A percentile compares a stretch with the other conserved stretches of the same genome.
phyloP scores from a whole-genome alignment of 2,329 filamentous ascomycete genomes.

The Myriosclerotinia duriaeana region DNA sequence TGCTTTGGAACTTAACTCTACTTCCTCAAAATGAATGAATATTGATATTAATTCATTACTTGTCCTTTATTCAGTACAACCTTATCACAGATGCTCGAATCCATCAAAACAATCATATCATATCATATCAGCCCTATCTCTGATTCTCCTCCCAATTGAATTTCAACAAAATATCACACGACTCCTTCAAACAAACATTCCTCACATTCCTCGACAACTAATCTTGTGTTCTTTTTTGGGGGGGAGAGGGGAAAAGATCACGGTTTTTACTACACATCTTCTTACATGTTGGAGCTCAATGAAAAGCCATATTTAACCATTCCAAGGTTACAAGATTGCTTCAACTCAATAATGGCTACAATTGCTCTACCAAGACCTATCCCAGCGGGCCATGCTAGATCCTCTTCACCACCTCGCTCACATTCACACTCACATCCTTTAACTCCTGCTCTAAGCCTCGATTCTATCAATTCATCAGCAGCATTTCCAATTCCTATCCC shows the following conservation, averaged over 20 bases:
- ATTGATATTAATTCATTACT: no score
- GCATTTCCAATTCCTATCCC: conserved; percentile 64
- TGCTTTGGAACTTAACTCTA: no score
- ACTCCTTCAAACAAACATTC: background rate
- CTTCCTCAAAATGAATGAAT: background rate
- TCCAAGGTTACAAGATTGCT: conserved; percentile 19
- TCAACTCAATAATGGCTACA: conserved; percentile 37
- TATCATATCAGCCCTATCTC: conserved; percentile 13
- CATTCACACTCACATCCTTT: conserved; percentile 51
- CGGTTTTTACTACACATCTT: background rate
- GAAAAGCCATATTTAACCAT: conserved; percentile 3
- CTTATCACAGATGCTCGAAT: background rate
- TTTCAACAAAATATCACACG: conserved; percentile 13
- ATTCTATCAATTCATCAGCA: conserved; percentile 50
- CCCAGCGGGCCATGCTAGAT: conserved; percentile 33
- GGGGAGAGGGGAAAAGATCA: background rate
- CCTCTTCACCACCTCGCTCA: conserved; percentile 49
- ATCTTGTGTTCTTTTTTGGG: background rate
- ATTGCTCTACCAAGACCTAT: conserved; percentile 40
- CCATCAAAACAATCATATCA: background rate
- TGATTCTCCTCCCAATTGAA: background rate
- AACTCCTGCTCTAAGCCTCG: conserved; percentile 54
- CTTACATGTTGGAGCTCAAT: conserved; percentile 18
- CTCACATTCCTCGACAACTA: background rate
- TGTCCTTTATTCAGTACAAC: no score